phyloP scores from a whole-genome alignment of 2,329 filamentous ascomycete species.

The Fusarium globosum region DNA sequence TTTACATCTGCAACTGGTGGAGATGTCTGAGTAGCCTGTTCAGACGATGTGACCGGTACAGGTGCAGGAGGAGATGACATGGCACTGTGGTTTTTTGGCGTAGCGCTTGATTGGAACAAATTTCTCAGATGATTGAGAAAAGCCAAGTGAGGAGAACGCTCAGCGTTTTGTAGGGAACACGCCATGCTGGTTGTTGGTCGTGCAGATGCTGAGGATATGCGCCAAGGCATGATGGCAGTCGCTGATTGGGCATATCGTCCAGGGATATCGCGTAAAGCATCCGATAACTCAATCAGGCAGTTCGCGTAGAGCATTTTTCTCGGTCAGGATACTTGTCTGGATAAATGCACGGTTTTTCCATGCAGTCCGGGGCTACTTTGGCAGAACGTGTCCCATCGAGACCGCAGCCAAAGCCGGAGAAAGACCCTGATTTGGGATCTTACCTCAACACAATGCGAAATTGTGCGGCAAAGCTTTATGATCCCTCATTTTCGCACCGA shows the following conservation, averaged over 20 bases:
- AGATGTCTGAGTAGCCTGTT: neutral
- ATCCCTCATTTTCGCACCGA: rapidly evolving
- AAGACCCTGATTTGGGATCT: neutral
- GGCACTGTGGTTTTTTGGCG: no score
- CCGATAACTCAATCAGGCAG: neutral
- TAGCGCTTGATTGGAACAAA: no score
- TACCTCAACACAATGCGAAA: neutral
- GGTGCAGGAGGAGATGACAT: neutral
- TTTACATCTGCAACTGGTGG: no score
- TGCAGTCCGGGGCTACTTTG: neutral
- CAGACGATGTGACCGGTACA: neutral
- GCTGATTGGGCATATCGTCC: neutral
- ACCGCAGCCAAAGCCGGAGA: neutral
- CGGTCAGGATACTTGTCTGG: neutral
- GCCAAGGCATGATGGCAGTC: neutral
- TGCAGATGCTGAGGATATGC: neutral
- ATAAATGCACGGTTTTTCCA: neutral
- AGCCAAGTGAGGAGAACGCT: neutral
- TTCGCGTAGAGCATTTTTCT: neutral
- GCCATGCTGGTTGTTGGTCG: neutral
- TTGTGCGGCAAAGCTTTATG: neutral
- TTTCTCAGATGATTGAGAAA: neutral
- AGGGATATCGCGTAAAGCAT: neutral
- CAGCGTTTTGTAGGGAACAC: neutral
- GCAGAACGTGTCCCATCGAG: neutral